Evolutionary conservation across 2,329 filamentous ascomycete genomes (phyloP).

Genomic region (Alternaria burnsii): DNA sequence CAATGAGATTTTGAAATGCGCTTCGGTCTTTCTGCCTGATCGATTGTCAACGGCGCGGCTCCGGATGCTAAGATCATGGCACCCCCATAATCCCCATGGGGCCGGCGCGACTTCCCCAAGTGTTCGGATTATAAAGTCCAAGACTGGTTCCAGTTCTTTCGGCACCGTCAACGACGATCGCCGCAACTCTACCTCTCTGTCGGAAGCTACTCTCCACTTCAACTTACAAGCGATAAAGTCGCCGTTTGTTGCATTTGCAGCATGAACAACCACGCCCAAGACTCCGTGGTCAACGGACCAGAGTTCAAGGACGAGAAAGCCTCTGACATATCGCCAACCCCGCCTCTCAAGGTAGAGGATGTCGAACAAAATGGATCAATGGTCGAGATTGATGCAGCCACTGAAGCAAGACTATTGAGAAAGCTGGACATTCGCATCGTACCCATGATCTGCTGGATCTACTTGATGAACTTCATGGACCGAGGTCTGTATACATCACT

Average conservation of each 20-base stretch:
- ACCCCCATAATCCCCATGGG: conserved; percentile 19
- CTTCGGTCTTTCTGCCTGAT: conserved; percentile 9
- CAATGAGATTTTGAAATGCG: neutral
- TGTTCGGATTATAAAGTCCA: conserved; percentile 16
- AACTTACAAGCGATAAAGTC: neutral
- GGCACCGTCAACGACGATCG: conserved; percentile 12
- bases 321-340: conserved; percentile 19
- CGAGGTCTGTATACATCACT: conserved; percentile 48
- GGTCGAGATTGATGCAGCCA: conserved; percentile 52
- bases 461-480: conserved; percentile 58
- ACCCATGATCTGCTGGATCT: conserved; percentile 65
- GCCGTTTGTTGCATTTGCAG: conserved; percentile 3
- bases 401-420: conserved; percentile 57
- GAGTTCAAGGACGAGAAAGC: conserved; percentile 23
- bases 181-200: neutral
- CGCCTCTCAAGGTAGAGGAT: conserved; percentile 25
- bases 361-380: conserved; percentile 17
- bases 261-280: conserved; percentile 8
- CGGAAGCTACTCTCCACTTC: neutral
- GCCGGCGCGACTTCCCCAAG: conserved; percentile 9
- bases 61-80: conserved; percentile 25
- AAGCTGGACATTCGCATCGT: conserved; percentile 61
- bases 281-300: neutral
- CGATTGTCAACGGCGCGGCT: conserved; percentile 16
- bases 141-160: conserved; percentile 13